Conservation (phyloP, 2,329 filamentous ascomycete genomes). For the Diaporthe helianthi region DNA sequence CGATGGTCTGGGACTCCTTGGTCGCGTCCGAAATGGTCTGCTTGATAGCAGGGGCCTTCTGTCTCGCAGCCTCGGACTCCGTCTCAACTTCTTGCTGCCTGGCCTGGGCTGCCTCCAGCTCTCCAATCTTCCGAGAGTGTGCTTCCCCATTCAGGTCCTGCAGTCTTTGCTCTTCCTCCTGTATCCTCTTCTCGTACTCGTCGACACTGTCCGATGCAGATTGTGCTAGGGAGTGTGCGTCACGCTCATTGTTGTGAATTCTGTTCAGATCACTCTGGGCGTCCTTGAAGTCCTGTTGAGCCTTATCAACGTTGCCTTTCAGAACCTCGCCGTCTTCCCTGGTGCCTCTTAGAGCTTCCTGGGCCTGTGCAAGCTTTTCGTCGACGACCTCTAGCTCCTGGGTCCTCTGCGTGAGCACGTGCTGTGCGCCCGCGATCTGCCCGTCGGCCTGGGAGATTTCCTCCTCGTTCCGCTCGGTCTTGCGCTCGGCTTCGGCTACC, state of each 20-base stretch:
- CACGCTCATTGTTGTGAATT: constrained; percentile 69
- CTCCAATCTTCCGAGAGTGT: constrained; percentile 65
- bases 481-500: constrained; percentile 76
- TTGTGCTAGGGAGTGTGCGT: constrained; percentile 66
- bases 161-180: constrained; percentile 66
- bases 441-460: constrained; percentile 48
- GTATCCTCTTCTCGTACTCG: constrained; percentile 55
- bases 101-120: constrained; percentile 65
- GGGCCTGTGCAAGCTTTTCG: constrained; percentile 50
- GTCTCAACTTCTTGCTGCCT: constrained; percentile 52
- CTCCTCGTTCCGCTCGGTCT: constrained; percentile 48
- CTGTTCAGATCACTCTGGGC: constrained; percentile 62
- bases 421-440: constrained; percentile 52
- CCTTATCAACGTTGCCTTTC: constrained; percentile 53
- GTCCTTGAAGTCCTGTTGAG: constrained; percentile 59
- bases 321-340: constrained; percentile 53
- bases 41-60: constrained; percentile 45
- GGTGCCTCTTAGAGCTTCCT: constrained; percentile 56
- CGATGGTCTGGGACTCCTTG: constrained; percentile 42
- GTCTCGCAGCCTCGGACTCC: constrained; percentile 42
- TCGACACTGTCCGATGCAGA: constrained; percentile 56
- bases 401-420: constrained; percentile 53
- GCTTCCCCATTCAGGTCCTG: constrained; percentile 73
- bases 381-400: constrained; percentile 49
- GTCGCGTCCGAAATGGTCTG: constrained; percentile 44